phyloP scores from a whole-genome alignment of 148 eudicot genomes.

The Nyssa sinensis region DNA sequence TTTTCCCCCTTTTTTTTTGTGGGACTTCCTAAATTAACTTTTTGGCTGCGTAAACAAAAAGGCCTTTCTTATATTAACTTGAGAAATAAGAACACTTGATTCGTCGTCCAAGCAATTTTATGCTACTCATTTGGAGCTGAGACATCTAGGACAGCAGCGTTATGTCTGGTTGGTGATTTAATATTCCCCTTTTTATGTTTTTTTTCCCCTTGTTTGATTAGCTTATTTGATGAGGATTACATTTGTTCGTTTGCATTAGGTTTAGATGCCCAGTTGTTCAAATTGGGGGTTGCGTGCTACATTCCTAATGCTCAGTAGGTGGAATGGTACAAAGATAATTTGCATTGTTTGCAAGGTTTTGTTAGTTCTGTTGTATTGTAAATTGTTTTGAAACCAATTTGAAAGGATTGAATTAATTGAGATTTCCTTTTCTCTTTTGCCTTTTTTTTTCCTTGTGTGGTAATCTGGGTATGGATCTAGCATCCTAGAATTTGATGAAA shows the following conservation, averaged over 20 bases:
- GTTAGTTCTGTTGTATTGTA: not conserved
- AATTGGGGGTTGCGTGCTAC: not conserved
- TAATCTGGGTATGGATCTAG: not conserved
- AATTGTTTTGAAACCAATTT: not conserved
- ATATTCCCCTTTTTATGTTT: not conserved
- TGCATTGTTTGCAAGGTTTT: not conserved
- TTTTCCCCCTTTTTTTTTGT: not conserved
- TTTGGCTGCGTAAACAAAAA: too few species aligned
- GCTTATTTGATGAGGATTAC: not conserved
- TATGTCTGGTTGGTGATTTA: slow-evolving; percentile 16
- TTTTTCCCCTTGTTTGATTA: slow-evolving; percentile 4
- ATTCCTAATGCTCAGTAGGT: not conserved
- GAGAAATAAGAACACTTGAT: slow-evolving; percentile 18
- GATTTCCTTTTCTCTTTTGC: not conserved
- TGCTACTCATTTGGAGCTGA: slow-evolving; percentile 2
- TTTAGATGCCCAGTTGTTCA: slow-evolving; percentile 6
- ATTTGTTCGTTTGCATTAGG: not conserved
- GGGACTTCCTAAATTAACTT: too few species aligned
- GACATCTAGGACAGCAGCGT: slow-evolving; percentile 13
- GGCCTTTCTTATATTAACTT: not conserved
- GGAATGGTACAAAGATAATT: not conserved
- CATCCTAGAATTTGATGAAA: not conserved
- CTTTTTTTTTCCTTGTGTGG: too few species aligned
- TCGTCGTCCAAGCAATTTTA: slow-evolving; percentile 1
- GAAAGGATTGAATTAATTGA: not conserved